Evolutionary conservation across 23 red algal species (phyloP), one percentile per base, ranked within the genome.

Genomic region (Gracilaria domingensis): DNA sequence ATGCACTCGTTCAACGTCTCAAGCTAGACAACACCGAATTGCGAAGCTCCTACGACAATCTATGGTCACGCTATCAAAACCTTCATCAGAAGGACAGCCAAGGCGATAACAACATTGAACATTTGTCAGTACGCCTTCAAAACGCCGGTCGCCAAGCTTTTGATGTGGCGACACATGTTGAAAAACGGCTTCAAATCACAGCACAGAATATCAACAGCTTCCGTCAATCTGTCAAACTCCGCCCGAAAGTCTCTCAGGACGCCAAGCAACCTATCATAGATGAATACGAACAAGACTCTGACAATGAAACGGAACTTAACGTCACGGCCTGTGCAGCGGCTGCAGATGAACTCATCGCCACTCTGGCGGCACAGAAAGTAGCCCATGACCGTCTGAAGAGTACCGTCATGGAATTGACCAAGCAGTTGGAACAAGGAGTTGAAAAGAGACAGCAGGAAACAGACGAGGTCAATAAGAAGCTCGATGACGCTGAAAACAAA

Each of bases 11-110:
- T 12, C 42, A 48, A 4, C 87, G 87, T 33, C 87, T 90, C 71
- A 90, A 90, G 39, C 42, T 47, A 45, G 86, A 90, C 55, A 90
- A 90, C 57, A 28, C 36, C 21, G 74, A 81, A 44, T 75, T 90
- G 32, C 54, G 45, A 45, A 58, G 14, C 50, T 81, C 74, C 6
- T 90, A 90, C 36, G 74, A 90, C 51, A 90, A 81, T 37, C 87
- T 90, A 16, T 90, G 47, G 87, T 36, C 45, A 67, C 71, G 87
- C 32, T 90, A 90, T 80, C 87, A 90, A 79, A 35, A 64, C 24
- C 23, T 65, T 9, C 57, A 90, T 16, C 21, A 57, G 9, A 53
- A 37, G 28, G 21, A 37, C 0, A 47, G 21, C 25, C 14, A 23
- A 23, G 11, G 38, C 20, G 79, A 56, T 8, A 56, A 82, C 23